Base-by-base conservation (phyloP, 345 rosid species). In the Syzygium aqueum region DNA sequence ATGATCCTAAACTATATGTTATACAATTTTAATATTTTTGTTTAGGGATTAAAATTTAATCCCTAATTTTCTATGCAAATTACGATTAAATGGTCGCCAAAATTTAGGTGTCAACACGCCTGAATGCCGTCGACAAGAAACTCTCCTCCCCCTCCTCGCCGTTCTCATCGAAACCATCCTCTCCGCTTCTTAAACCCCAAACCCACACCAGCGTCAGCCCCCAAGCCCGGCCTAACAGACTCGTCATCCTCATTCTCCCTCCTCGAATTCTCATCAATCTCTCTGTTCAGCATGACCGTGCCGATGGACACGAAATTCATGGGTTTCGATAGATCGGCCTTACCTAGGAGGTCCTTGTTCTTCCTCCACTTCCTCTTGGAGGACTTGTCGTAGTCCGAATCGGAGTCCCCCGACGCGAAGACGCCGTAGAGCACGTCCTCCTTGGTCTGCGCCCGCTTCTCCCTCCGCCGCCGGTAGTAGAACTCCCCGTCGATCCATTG, bases 291-390 rank as follows among this genome's bases (percentile, higher is more conserved):
- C 94, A 92, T 92, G 50, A 95, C 94, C 6, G 90, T 91, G 89
- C 97, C 96, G 85, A 95, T 90, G 37, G 97, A 95, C 80, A 97
- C 92, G 53, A 97, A 95, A 88, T 88, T 94, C 49, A 97, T 94
- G 23, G 98, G 98, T 93, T 94, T 96, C 23, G 96, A 91, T 57
- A 93, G 92, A 89, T 96, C 99, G 22, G 91, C 82, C 53, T 89
- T 88, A 40, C 43, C 43, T 40, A 40, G 43, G 43, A 40, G 43
- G 43, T 40, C 43, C 43, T 40, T 40, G 43, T 40, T 40, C 43
- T 40, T 96, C 88, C 88, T 91, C 43, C 92, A 92, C 91, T 92
- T 92, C 43, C 91, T 88, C 12, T 93, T 91, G 50, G 93, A 90
- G 73, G 86, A 91, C 10, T 88, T 92, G 40, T 87, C 90, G 10